Evolutionary conservation across 768 basidiomycete genomes (phyloP).

Genomic region (Naganishia antarctica): DNA sequence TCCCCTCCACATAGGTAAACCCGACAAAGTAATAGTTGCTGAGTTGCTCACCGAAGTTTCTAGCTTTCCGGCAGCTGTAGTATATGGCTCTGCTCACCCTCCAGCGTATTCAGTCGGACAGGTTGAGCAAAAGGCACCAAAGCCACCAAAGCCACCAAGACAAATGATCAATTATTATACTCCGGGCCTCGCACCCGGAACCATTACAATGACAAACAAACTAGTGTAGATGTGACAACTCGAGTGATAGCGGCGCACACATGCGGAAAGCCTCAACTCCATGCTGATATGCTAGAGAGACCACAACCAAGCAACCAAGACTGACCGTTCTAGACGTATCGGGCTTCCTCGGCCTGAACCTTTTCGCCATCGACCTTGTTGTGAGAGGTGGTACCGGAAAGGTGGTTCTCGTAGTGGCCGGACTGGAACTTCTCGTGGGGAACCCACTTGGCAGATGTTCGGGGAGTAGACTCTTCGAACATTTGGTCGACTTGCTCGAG

Average conservation of each 20-base stretch:
- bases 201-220: not conserved
- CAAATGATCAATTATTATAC: constrained; percentile 2
- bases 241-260: not conserved
- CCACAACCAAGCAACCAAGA: not conserved
- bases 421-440: constrained; percentile 45
- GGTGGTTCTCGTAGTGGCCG: constrained; percentile 16
- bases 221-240: not conserved
- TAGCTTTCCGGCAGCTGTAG: no score
- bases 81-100: no score
- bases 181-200: not conserved
- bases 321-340: no score
- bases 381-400: not conserved
- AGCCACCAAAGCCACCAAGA: no score
- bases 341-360: not conserved
- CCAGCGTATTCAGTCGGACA: no score
- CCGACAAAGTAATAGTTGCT: no score
- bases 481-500: constrained; percentile 36
- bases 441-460: constrained; percentile 46
- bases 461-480: constrained; percentile 35
- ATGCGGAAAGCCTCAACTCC: constrained; percentile 2
- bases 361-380: not conserved
- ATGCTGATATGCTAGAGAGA: constrained; percentile 22
- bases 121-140: no score
- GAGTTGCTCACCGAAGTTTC: no score
- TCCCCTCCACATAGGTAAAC: no score